Evolutionary conservation across 2,329 filamentous ascomycete species (phyloP).

Genomic region (Trichoderma hamatum): DNA sequence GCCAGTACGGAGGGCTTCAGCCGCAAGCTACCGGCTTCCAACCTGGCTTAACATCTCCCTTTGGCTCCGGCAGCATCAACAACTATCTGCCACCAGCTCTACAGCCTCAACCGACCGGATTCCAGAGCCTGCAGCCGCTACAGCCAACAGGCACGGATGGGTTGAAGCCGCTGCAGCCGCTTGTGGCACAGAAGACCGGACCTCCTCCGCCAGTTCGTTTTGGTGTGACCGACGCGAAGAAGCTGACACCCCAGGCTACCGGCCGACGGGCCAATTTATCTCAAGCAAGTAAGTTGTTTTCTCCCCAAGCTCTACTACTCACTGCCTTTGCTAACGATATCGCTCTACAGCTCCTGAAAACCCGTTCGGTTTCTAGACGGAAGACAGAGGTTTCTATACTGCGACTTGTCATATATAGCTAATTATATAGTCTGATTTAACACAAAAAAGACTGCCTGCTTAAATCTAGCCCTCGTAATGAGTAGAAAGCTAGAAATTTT

Average conservation of each 20-base stretch:
- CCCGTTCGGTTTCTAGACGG: slow-evolving; percentile 53
- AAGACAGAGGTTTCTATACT: neutral
- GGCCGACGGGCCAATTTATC: slow-evolving; percentile 87
- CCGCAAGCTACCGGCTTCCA: slow-evolving; percentile 68
- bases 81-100: slow-evolving; percentile 61
- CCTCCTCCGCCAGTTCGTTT: slow-evolving; percentile 88
- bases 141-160: slow-evolving; percentile 57
- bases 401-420: slow-evolving; percentile 14
- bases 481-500: slow-evolving; percentile 23
- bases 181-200: slow-evolving; percentile 54
- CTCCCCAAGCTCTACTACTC: neutral
- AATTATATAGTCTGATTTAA: slow-evolving; percentile 21
- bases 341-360: slow-evolving; percentile 52
- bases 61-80: slow-evolving; percentile 56
- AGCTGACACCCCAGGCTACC: slow-evolving; percentile 81
- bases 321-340: neutral
- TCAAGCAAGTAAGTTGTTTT: slow-evolving; percentile 83
- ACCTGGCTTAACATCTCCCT: slow-evolving; percentile 48
- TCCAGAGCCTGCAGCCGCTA: slow-evolving; percentile 49
- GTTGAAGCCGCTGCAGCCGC: slow-evolving; percentile 50
- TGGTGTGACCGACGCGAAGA: slow-evolving; percentile 76
- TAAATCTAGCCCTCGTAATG: slow-evolving; percentile 15
- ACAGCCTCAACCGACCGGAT: slow-evolving; percentile 62
- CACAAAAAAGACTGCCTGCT: slow-evolving; percentile 16
- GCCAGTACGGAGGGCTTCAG: slow-evolving; percentile 54